Evolutionary conservation across 164 flowering plant genomes (phyloP), one percentile per base, ranked within the genome.

Genomic region (Aristolochia contorta): DNA sequence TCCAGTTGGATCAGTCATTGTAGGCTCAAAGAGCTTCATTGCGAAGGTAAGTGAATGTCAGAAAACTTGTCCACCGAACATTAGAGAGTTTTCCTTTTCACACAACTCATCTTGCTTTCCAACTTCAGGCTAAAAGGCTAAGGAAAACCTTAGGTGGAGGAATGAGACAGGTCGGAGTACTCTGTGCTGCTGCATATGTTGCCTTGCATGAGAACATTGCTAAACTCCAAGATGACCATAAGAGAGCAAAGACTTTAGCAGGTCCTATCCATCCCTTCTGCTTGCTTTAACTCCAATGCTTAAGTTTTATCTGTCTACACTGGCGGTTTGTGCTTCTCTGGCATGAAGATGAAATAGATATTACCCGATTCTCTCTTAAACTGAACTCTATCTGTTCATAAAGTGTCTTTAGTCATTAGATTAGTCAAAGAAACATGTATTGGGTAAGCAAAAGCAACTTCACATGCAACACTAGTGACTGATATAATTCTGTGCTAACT

Each of bases 131-230:
- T 6, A 84, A 75, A 67, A 77, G 76, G 63, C 80, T 92, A 21
- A 77, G 91, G 82, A 92, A 92, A 76, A 82, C 93, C 43, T 76
- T 92, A 56, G 98, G 96, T 48, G 98, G 96, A 56, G 95, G 84
- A n/a, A 89, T 89, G 98, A 83, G 96, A 65, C 98, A 89, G 70
- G 65, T 84, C 41, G 96, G 98, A 21, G 65, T 84, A 66, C 46
- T 89, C 57, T 89, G 96, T 69, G 96, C 96, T 63, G 94, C 96
- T 60, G 96, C 90, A 54, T 60, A 71, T 13, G 88, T 87, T 67
- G 98, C 89, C 47, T 21, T 89, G 62, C 77, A 78, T 49, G 95
- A 92, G 23, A 89, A 79, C 70, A 78, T 81, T 52, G 25, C 30
- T 18, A 92, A 82, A 74, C 96, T 92, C 21, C 86, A 77, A 67